phyloP scores from a whole-genome alignment of 805 yeast genomes.

The Tetrapisispora pingtungensis region DNA sequence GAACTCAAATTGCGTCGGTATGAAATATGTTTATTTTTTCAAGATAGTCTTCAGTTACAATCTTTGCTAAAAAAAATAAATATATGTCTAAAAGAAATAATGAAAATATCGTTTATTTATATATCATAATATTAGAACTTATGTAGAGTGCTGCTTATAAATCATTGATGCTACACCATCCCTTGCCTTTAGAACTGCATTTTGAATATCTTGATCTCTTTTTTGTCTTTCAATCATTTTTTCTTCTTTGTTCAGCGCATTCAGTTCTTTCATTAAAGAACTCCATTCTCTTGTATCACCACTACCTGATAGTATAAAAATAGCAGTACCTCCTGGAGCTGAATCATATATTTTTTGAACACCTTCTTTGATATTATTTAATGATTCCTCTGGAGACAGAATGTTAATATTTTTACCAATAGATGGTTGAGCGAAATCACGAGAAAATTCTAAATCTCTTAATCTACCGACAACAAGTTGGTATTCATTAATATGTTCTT shows the following conservation, averaged over 20 bases:
- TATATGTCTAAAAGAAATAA: no score
- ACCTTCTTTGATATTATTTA: slow-evolving; percentile 34
- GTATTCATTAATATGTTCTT: slow-evolving; percentile 29
- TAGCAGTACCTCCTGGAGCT: slow-evolving; percentile 48
- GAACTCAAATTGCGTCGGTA: no score
- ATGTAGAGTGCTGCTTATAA: slow-evolving; percentile 27
- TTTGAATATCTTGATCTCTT: slow-evolving; percentile 36
- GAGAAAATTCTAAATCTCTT: slow-evolving; percentile 45
- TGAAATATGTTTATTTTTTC: no score
- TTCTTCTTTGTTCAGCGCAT: slow-evolving; percentile 32
- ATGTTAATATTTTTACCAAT: slow-evolving; percentile 4
- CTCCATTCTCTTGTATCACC: slow-evolving; percentile 44
- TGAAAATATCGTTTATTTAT: not conserved
- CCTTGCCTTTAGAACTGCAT: slow-evolving; percentile 44
- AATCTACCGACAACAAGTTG: slow-evolving; percentile 47
- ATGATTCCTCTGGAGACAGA: slow-evolving; percentile 6
- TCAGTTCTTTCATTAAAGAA: slow-evolving; percentile 35
- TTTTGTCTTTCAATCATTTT: slow-evolving; percentile 35
- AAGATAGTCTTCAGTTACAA: no score
- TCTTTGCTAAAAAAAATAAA: no score
- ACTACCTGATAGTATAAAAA: slow-evolving; percentile 53
- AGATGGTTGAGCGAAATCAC: slow-evolving; percentile 28
- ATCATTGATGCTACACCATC: slow-evolving; percentile 48
- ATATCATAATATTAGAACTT: not conserved
- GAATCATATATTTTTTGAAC: slow-evolving; percentile 39